A percentile compares a stretch with the other conserved stretches of the same genome.
Evolutionary conservation across 495 filamentous ascomycete genomes (phyloP).

Genomic region (Xeromyces bisporus): DNA sequence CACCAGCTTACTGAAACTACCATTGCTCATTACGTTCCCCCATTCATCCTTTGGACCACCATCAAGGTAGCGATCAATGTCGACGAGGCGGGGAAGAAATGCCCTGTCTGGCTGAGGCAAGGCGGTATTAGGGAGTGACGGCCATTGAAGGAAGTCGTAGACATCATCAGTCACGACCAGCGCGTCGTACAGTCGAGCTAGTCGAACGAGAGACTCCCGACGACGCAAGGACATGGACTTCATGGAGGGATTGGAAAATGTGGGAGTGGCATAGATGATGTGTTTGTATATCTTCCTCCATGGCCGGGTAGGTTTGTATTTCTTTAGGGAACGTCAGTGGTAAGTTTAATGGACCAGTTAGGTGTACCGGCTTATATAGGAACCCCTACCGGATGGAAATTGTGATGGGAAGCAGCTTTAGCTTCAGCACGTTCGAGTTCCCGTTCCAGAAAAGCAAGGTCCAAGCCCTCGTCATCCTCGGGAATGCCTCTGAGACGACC

Average conservation of each 20-base stretch:
- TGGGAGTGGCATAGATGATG: slow-evolving; percentile 69
- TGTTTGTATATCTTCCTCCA: slow-evolving; percentile 61
- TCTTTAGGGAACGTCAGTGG: slow-evolving; percentile 7
- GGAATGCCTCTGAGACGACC: slow-evolving; percentile 44
- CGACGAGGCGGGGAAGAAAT: slow-evolving; percentile 51
- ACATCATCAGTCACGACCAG: slow-evolving; percentile 77
- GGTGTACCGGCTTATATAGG: not conserved
- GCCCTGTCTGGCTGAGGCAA: slow-evolving; percentile 20
- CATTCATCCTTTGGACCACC: slow-evolving; percentile 39
- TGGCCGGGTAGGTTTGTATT: slow-evolving; percentile 23
- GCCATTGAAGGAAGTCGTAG: slow-evolving; percentile 76
- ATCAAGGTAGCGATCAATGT: slow-evolving; percentile 51
- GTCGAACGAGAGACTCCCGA: slow-evolving; percentile 41
- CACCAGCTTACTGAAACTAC: slow-evolving; percentile 71
- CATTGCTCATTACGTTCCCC: slow-evolving; percentile 66
- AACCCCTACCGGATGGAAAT: slow-evolving; percentile 22
- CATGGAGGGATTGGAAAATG: slow-evolving; percentile 66
- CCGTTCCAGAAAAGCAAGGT: slow-evolving; percentile 40
- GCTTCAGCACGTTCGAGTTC: slow-evolving; percentile 24
- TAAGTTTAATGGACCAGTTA: not conserved
- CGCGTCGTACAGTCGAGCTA: slow-evolving; percentile 60
- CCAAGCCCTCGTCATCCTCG: slow-evolving; percentile 59
- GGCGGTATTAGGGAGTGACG: slow-evolving; percentile 14
- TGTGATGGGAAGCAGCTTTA: slow-evolving; percentile 12
- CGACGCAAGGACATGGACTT: slow-evolving; percentile 50